A percentile compares a stretch with the other conserved stretches of the same genome.
Conservation (phyloP, 441 rosid species). For the Arabidopsis hybrid region DNA sequence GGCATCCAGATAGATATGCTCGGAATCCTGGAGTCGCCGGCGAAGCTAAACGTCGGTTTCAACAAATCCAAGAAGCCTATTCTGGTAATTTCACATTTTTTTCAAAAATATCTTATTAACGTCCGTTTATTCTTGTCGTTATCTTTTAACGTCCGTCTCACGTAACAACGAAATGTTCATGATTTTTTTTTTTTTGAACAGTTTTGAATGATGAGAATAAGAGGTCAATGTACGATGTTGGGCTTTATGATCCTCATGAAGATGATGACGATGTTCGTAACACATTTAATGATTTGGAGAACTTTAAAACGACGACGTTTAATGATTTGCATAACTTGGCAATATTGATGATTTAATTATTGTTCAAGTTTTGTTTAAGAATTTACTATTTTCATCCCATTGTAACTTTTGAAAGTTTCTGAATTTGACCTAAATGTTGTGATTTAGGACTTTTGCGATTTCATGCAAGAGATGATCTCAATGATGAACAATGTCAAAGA, state of each 20-base stretch:
- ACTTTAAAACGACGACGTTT: neutral
- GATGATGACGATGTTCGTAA: conserved; percentile 74
- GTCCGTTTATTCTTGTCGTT: conserved; percentile 7
- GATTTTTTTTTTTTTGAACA: conserved; percentile 17
- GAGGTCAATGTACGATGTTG: conserved; percentile 68
- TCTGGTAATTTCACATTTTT: conserved; percentile 52
- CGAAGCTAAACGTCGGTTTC: conserved; percentile 73
- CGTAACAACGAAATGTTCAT: neutral
- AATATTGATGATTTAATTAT: too few species aligned
- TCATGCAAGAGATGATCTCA: conserved; percentile 67
- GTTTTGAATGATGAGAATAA: conserved; percentile 67
- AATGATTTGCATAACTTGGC: too few species aligned
- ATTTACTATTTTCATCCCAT: too few species aligned
- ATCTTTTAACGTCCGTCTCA: conserved; percentile 25
- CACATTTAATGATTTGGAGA: neutral
- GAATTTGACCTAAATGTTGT: conserved; percentile 9
- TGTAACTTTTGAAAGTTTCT: neutral
- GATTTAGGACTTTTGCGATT: conserved; percentile 65
- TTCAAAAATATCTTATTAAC: conserved; percentile 12
- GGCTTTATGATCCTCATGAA: conserved; percentile 62
- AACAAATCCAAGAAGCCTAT: conserved; percentile 80
- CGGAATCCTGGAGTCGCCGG: conserved; percentile 59
- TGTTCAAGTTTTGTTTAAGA: too few species aligned
- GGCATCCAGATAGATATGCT: conserved; percentile 85
- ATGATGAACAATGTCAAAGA: conserved; percentile 77